Percentiles rank a stretch among this genome's conserved stretches.
These are phyloP conservation scores for Mycena olivaceomarginata DNA, from an alignment of 768 basidiomycete species.

Conservation along the genomic window DNA sequence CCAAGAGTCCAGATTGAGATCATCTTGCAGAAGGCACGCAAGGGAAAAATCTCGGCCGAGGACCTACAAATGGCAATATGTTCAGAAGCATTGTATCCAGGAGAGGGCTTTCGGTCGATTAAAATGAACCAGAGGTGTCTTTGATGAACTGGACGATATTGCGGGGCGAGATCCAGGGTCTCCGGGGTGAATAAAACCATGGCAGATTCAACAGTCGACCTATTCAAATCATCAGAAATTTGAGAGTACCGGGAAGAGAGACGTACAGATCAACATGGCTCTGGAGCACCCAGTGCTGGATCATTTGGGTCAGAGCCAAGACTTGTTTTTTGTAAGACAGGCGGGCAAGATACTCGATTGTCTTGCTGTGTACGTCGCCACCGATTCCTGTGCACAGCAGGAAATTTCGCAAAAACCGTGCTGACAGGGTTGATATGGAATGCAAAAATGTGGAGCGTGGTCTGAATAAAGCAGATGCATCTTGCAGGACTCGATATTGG, in stretches of 20 bases:
- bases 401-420: neutral
- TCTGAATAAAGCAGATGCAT: neutral
- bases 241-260: neutral
- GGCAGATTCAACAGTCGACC: neutral
- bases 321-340: neutral
- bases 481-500: neutral
- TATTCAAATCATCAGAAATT: neutral
- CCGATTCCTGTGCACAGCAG: conserved; percentile 12
- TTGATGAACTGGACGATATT: conserved; percentile 14
- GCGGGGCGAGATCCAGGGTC: neutral
- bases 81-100: conserved; percentile 9
- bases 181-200: neutral
- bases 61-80: neutral
- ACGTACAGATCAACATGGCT: neutral
- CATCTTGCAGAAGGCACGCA: too few relatives aligned
- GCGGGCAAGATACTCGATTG: neutral
- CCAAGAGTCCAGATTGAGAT: too few relatives aligned
- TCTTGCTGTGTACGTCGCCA: neutral
- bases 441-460: neutral
- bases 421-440: neutral
- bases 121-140: neutral
- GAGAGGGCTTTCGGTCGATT: neutral
- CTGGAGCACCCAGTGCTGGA: neutral
- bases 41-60: too few relatives aligned
- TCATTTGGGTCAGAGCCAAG: neutral